phyloP scores from a whole-genome alignment of 495 filamentous ascomycete genomes.

The Trichoderma reesei region DNA sequence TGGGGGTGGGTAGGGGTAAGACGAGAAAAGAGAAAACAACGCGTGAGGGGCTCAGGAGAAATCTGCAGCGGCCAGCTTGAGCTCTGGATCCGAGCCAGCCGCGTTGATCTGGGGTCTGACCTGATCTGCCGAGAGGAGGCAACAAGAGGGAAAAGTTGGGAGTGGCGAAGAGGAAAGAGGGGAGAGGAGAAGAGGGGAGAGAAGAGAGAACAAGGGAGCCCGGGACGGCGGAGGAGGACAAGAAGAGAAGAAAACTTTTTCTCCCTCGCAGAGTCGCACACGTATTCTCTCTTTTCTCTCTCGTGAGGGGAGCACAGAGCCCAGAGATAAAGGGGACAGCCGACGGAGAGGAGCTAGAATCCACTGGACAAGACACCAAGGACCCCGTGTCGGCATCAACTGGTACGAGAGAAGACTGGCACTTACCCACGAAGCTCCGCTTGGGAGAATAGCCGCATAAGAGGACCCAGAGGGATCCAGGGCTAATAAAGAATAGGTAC shows the following conservation, averaged over 20 bases:
- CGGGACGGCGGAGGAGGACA: not conserved
- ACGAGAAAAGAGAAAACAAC: conserved; percentile 5
- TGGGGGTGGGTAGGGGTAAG: not conserved
- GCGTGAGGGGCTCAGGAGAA: not conserved
- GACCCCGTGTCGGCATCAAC: not conserved
- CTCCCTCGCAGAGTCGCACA: no score
- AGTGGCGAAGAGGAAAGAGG: not conserved
- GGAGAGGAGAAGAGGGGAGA: not conserved
- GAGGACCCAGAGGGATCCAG: not conserved
- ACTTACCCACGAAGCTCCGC: not conserved
- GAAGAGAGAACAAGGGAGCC: not conserved
- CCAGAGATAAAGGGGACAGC: not conserved
- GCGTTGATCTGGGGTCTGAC: not conserved
- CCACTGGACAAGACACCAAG: not conserved
- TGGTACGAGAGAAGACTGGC: not conserved
- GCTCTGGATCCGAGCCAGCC: not conserved
- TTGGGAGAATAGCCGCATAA: not conserved
- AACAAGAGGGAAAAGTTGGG: not conserved
- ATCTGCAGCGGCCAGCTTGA: not conserved
- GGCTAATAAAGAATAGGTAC: no score
- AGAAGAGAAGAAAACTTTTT: not conserved
- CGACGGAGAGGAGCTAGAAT: not conserved
- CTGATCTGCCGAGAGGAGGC: not conserved
- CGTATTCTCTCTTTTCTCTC: not conserved
- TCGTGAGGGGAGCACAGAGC: not conserved